Base-by-base conservation (phyloP, 495 filamentous ascomycete species). In the Bacidia rubella region DNA sequence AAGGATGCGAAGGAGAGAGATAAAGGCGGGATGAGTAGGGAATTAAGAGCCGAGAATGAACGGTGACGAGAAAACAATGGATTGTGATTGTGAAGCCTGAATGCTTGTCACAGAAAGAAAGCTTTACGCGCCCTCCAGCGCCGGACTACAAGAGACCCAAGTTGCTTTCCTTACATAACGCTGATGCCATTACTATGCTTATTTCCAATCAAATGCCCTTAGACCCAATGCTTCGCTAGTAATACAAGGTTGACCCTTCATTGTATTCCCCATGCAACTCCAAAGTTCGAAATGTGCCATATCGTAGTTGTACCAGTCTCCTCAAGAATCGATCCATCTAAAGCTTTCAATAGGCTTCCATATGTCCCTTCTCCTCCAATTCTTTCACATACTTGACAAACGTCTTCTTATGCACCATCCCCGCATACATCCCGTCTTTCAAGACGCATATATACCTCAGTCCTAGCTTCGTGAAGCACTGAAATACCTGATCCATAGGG, bases 321-420 rank as follows among this genome's bases (percentile, higher is more conserved):
- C n/a, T n/a, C 29, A 35, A 35, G 15, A 35, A 35, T 35, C 5
- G 29, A 15, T 35, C 29, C 7, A 35, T 35, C 7, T 35, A 35
- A n/a, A n/a, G 5, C 29, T 15, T 7, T 35, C 29, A 35, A 15
- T 35, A 35, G 17, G 41, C 17, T 17, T 44, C 41, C 20, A 20
- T 17, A 39, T 50, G 26, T 46, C 53, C 53, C 12, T 50, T 52
- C 64, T 79, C 77, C 59, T 90, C 84, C 32, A 87, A 65, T 60
- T 89, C 79, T 55, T 86, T 87, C 68, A 95, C 81, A 64, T 89
- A 95, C 67, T 88, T 93, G 49, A 95, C 90, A 71, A 98, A 98
- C 20, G 80, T 78, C 71, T 98, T 98, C 70, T 96, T 98, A 67
- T 98, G 92, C 22, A 94, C 86, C 70, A 98, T 74, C 51, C 92